phyloP scores from a whole-genome alignment of 306 rosid species.

The Sophora flavescens region DNA sequence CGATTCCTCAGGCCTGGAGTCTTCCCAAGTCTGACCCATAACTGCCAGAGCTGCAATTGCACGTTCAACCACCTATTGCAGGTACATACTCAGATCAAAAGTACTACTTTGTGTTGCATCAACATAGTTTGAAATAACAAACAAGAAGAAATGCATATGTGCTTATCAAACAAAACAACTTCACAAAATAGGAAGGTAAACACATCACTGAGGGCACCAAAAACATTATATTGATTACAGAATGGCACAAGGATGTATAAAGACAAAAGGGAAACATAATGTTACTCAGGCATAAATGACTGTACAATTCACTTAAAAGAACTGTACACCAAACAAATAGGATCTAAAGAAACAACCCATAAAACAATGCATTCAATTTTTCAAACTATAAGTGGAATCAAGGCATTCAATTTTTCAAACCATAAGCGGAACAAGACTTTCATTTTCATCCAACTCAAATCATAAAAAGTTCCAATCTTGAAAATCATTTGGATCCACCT shows the following conservation, averaged over 20 bases:
- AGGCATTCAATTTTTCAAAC: constrained; percentile 18
- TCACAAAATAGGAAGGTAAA: constrained; percentile 24
- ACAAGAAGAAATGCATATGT: background rate
- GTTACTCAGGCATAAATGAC: background rate
- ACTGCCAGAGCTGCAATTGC: constrained; percentile 80
- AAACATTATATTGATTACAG: constrained; percentile 23
- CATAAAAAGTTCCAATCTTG: constrained; percentile 1
- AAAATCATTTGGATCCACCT: constrained; percentile 35
- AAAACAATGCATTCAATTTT: constrained; percentile 12
- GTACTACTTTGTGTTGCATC: constrained; percentile 11
- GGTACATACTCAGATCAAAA: constrained; percentile 35
- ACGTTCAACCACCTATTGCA: constrained; percentile 73
- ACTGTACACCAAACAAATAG: background rate
- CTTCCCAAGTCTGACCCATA: constrained; percentile 84
- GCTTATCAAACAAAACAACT: constrained; percentile 34
- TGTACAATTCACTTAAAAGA: constrained; percentile 9
- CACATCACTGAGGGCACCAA: constrained; percentile 11
- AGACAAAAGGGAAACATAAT: constrained; percentile 5
- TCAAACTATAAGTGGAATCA: background rate
- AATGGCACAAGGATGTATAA: constrained; percentile 14
- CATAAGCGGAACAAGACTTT: background rate
- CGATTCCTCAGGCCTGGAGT: constrained; percentile 61
- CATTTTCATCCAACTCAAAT: constrained; percentile 20
- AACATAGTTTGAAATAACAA: constrained; percentile 17
- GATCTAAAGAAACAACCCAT: background rate